A percentile compares a stretch with the other conserved stretches of the same genome.
Conservation (phyloP, 768 basidiomycete species). For the Lactarius deliciosus region DNA sequence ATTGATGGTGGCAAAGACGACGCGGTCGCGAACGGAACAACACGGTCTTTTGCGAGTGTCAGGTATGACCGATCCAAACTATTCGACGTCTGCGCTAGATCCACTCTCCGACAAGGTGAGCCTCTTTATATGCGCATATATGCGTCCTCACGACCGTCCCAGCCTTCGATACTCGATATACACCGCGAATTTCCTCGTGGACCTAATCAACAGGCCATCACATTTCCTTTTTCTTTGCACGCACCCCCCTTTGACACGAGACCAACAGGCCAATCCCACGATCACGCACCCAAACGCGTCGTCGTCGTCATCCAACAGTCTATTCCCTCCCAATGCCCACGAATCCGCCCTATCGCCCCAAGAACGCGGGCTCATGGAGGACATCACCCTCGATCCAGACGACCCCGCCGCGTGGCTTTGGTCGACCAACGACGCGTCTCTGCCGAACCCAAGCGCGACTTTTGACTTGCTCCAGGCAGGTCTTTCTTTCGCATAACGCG, state of each 20-base stretch:
- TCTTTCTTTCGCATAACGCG: not conserved
- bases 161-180: not conserved
- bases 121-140: not conserved
- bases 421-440: slow-evolving; percentile 6
- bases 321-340: slow-evolving; percentile 5
- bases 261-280: not conserved
- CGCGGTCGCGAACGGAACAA: not conserved
- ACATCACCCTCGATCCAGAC: slow-evolving; percentile 23
- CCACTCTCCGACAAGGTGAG: not conserved
- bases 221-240: not conserved
- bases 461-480: not conserved
- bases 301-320: not conserved
- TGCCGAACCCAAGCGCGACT: not conserved
- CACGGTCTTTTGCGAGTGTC: not conserved
- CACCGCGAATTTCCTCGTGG: not conserved
- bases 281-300: slow-evolving; percentile 1
- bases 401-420: slow-evolving; percentile 14
- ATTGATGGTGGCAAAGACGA: no score
- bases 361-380: slow-evolving; percentile 28
- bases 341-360: slow-evolving; percentile 16
- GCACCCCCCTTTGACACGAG: not conserved
- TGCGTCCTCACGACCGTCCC: not conserved
- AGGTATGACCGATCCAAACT: not conserved
- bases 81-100: not conserved
- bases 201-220: slow-evolving; percentile 1